A percentile compares a stretch with the other conserved stretches of the same genome.
phyloP scores from a whole-genome alignment of 2,329 filamentous ascomycete genomes.

The Cryphonectria nitschkei region DNA sequence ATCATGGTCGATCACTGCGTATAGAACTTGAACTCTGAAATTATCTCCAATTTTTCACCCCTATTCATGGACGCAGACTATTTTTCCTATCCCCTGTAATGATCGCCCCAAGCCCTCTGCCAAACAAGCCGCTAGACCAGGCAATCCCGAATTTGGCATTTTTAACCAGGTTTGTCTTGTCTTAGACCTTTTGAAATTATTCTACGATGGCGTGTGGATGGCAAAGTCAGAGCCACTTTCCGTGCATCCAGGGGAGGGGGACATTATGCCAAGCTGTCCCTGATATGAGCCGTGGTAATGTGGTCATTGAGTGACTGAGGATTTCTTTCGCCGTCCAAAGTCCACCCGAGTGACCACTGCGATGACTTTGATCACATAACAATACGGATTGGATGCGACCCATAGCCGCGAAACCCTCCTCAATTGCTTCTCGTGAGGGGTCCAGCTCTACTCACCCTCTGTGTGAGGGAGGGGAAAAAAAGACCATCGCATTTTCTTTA shows the following conservation, averaged over 20 bases:
- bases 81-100: neutral
- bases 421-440: neutral
- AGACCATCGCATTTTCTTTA: neutral
- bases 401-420: neutral
- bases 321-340: neutral
- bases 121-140: neutral
- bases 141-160: neutral
- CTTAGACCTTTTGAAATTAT: neutral
- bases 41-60: slow-evolving; percentile 28
- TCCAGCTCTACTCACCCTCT: neutral
- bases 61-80: slow-evolving; percentile 23
- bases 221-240: neutral
- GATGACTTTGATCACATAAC: neutral
- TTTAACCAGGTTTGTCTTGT: neutral
- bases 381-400: neutral
- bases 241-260: neutral
- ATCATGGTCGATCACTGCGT: neutral
- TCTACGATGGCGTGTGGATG: neutral
- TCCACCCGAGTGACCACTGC: neutral
- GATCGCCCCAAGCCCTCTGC: neutral
- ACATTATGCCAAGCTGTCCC: neutral
- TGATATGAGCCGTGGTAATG: neutral
- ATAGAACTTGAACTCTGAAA: neutral
- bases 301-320: neutral
- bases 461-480: neutral